Conservation (phyloP, 495 filamentous ascomycete genomes). For the Penicillium macrosclerotiorum region DNA sequence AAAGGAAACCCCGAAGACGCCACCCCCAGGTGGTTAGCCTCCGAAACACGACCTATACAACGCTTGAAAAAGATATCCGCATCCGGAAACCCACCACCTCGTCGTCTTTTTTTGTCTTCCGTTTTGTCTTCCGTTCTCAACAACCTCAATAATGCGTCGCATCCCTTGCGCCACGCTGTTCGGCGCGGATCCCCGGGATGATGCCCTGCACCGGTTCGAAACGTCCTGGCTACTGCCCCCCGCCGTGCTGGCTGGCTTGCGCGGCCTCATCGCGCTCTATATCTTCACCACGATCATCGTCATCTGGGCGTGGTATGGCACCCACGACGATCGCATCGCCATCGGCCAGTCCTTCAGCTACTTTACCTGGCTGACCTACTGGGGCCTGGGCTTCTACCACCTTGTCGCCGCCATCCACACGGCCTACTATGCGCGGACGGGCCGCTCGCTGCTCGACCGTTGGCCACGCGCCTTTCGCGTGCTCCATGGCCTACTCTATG, state of each 20-base stretch:
- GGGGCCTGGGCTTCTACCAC: constrained; percentile 79
- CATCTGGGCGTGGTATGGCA: constrained; percentile 59
- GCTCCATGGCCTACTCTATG: constrained; percentile 65
- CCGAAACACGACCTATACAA: no score
- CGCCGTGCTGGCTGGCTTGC: constrained; percentile 52
- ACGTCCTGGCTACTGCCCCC: constrained; percentile 79
- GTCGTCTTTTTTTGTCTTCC: no score
- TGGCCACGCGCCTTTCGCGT: constrained; percentile 63
- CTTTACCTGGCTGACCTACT: constrained; percentile 79
- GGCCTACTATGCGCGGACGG: constrained; percentile 56
- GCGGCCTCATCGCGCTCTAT: constrained; percentile 65
- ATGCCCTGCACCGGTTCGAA: constrained; percentile 62
- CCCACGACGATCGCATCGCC: constrained; percentile 37
- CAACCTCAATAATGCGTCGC: constrained; percentile 15
- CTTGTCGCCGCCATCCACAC: constrained; percentile 63
- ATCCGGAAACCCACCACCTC: no score
- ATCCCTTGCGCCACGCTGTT: constrained; percentile 22
- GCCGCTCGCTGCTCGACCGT: constrained; percentile 53
- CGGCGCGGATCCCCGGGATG: constrained; percentile 41
- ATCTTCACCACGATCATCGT: constrained; percentile 68
- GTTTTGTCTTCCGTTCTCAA: background rate
- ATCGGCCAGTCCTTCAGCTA: constrained; percentile 63
- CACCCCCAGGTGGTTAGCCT: no score
- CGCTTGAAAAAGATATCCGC: no score
- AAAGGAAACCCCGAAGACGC: no score